Evolutionary conservation across 2,329 filamentous ascomycete species (phyloP).

Genomic region (Fusarium sp.): DNA sequence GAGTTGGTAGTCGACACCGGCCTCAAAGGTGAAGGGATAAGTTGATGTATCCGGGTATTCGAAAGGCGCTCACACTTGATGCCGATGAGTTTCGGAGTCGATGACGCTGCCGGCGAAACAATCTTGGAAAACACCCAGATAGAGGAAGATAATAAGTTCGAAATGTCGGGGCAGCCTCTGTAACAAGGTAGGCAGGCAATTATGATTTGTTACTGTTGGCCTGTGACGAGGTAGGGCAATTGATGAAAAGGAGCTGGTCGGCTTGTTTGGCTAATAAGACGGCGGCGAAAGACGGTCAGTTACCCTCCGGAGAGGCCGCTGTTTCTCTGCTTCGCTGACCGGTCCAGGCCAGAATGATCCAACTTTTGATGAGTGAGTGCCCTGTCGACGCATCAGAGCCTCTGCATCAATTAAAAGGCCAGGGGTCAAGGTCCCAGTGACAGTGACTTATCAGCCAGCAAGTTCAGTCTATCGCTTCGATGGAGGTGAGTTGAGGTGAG

Average conservation of each 20-base stretch:
- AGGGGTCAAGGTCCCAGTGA: constrained; percentile 22
- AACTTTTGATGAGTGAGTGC: constrained; percentile 34
- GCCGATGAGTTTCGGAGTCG: constrained; percentile 31
- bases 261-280: constrained; percentile 22
- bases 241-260: constrained; percentile 34
- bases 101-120: constrained; percentile 13
- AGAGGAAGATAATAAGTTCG: constrained; percentile 12
- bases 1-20: constrained; percentile 21
- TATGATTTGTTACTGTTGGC: not conserved
- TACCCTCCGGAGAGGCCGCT: constrained; percentile 39
- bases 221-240: constrained; percentile 21
- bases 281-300: constrained; percentile 37
- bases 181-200: not conserved
- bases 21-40: constrained; percentile 12
- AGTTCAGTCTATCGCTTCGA: constrained; percentile 36
- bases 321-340: constrained; percentile 31
- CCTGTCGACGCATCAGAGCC: constrained; percentile 32
- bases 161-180: constrained; percentile 9
- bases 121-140: constrained; percentile 1
- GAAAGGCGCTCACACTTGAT: constrained; percentile 15
- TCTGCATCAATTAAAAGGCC: constrained; percentile 21
- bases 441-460: constrained; percentile 30
- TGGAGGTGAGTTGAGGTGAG: constrained; percentile 17
- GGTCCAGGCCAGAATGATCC: constrained; percentile 38
- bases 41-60: constrained; percentile 4